Evolutionary conservation across 371 early-diverging fungal species (phyloP), one percentile per base, ranked within the genome.

Genomic region (Mucor velutinosus): DNA sequence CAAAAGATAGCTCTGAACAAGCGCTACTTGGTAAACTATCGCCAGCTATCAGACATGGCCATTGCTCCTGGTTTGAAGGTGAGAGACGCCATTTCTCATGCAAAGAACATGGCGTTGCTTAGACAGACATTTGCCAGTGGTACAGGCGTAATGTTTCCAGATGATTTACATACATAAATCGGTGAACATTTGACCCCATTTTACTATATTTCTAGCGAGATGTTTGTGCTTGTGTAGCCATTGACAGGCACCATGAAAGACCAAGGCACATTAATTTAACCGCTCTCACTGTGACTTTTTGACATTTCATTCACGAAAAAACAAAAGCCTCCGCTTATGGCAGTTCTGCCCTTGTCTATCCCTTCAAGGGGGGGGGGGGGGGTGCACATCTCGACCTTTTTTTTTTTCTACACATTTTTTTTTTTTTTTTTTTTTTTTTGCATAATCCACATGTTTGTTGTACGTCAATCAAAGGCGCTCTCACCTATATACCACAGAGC

Each of bases 311-410:
- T 33, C 6, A 25, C 12, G n/a, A n/a, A 51, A 23, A 37, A 51
- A 51, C 25, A 23, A 51, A 51, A 64, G 57, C 58, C 65, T 32
- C 41, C 57, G 39, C n/a, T 32, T 47, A 15, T 7, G 10, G 47
- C 30, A 17, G 27, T 27, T 62, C 33, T 60, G 32, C 62, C 62
- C 62, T 49, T 62, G 62, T 62, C 62, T 30, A 58, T 64, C 39
- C 19, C 19, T 11, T 2, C 37, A 45, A 25, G 49, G 37, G 56
- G 33, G 49, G 45, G 41, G 41, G 41, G 3, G 41, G 45, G 45
- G 51, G 51, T 21, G 25, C 3, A 23, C 12, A 25, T 25, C 51
- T 8, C 45, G 23, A 25, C 21, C 21, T 47, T 65, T 58, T 65
- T 57, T 58, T 29, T 47, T 58, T 53, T 25, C 41, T 4, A 29